phyloP scores from a whole-genome alignment of 805 yeast genomes.

The Pichia scutulata region DNA sequence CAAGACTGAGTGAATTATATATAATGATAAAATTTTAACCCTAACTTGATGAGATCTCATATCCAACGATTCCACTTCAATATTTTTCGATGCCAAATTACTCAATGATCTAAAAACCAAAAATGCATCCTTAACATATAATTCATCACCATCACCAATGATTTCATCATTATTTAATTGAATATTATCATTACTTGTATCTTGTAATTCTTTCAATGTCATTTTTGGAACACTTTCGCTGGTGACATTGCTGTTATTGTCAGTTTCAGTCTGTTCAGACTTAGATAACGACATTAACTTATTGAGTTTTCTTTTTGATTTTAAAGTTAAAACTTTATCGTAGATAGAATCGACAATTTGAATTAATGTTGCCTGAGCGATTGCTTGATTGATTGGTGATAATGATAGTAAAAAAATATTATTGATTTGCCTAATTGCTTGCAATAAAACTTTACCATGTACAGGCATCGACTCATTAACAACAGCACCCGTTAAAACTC shows the following conservation, averaged over 20 bases:
- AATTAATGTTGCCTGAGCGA: slow-evolving; percentile 91
- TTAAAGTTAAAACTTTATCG: slow-evolving; percentile 43
- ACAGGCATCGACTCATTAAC: slow-evolving; percentile 73
- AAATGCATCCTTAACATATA: slow-evolving; percentile 83
- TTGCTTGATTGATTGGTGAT: slow-evolving; percentile 76
- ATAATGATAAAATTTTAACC: slow-evolving; percentile 82
- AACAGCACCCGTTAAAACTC: slow-evolving; percentile 85
- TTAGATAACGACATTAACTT: not conserved
- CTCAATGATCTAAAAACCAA: slow-evolving; percentile 92
- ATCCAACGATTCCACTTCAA: slow-evolving; percentile 71
- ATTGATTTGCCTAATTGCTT: slow-evolving; percentile 89
- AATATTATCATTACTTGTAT: slow-evolving; percentile 45
- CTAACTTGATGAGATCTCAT: slow-evolving; percentile 90
- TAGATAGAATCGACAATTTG: slow-evolving; percentile 85
- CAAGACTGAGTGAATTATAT: slow-evolving; percentile 77
- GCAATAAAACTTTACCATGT: slow-evolving; percentile 82
- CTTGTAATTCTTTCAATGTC: slow-evolving; percentile 54
- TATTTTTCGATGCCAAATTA: slow-evolving; percentile 75
- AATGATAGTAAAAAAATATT: slow-evolving; percentile 83
- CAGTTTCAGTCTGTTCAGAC: not conserved
- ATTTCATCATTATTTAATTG: slow-evolving; percentile 39
- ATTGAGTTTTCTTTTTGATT: not conserved
- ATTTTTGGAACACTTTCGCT: slow-evolving; percentile 19
- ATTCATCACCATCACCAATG: slow-evolving; percentile 51
- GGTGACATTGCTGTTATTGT: not conserved